A percentile compares a stretch with the other conserved stretches of the same genome.
phyloP scores from a whole-genome alignment of 306 rosid species.

The Vigna radiata region DNA sequence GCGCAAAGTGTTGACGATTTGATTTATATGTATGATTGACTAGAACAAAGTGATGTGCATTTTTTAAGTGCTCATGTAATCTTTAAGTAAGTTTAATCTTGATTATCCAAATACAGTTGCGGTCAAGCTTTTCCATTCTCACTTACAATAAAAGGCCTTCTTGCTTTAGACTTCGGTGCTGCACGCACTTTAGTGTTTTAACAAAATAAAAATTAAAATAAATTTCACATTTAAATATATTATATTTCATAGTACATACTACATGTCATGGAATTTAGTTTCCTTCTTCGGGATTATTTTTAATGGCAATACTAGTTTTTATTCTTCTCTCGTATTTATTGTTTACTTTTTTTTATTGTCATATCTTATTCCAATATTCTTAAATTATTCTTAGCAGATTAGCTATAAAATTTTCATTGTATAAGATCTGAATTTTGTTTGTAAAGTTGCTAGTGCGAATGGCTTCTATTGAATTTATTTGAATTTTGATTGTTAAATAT shows the following conservation, averaged over 20 bases:
- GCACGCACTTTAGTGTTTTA: not conserved
- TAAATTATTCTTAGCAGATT: slow-evolving; percentile 24
- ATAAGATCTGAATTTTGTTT: slow-evolving; percentile 16
- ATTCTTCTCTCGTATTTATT: not conserved
- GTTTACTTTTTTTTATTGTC: not conserved
- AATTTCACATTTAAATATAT: not conserved
- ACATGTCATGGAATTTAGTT: not conserved
- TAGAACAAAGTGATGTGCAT: not conserved
- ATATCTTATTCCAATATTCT: not conserved
- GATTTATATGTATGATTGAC: not conserved
- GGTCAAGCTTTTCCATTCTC: not conserved
- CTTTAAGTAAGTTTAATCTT: not conserved
- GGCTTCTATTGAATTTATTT: slow-evolving; percentile 30
- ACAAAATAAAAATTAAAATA: not conserved
- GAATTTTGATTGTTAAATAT: slow-evolving; percentile 26
- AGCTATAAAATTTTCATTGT: slow-evolving; percentile 12
- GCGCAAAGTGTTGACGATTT: not conserved
- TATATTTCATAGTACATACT: not conserved
- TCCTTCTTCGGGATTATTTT: not conserved
- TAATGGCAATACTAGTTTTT: not conserved
- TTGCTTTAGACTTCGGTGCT: not conserved
- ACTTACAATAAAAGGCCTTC: not conserved
- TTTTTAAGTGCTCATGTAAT: not conserved
- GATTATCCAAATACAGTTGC: not conserved
- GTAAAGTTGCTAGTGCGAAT: slow-evolving; percentile 13